Percentiles rank a stretch among this genome's conserved stretches.
Evolutionary conservation across 2,329 filamentous ascomycete genomes (phyloP).

Genomic region (Fusarium tanahbumbuense): DNA sequence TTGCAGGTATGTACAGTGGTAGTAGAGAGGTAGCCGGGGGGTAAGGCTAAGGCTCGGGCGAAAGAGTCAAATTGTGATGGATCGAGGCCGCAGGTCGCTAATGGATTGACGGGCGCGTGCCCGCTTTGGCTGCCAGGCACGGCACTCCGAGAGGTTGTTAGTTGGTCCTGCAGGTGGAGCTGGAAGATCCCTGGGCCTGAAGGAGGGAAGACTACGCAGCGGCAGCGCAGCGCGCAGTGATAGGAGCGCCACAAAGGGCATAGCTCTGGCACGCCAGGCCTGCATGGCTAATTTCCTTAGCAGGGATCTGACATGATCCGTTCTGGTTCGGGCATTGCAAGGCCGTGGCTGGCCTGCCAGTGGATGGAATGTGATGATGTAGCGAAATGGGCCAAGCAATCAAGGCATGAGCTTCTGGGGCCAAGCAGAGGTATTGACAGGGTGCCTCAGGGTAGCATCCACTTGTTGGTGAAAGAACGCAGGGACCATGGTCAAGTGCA

Average conservation of each 20-base stretch:
- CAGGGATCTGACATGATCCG: constrained; percentile 31
- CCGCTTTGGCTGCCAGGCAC: constrained; percentile 39
- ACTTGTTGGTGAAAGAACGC: constrained; percentile 12
- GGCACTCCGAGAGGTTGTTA: constrained; percentile 30
- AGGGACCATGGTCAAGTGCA: constrained; percentile 16
- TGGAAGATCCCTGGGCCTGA: constrained; percentile 14
- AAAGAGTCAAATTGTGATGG: constrained; percentile 36
- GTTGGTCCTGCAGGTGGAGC: constrained; percentile 23
- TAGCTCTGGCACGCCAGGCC: constrained; percentile 33
- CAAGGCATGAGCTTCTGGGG: constrained; percentile 19
- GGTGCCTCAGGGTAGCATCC: constrained; percentile 10
- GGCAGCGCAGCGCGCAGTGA: not conserved
- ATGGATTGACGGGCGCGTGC: constrained; percentile 31
- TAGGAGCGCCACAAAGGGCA: constrained; percentile 11
- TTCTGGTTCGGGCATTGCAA: constrained; percentile 34
- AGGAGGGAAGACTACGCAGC: not conserved
- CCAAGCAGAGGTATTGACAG: constrained; percentile 11
- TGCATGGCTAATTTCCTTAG: constrained; percentile 35
- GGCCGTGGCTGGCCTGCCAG: constrained; percentile 32
- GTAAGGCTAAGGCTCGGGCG: not conserved
- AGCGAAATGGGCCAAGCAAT: constrained; percentile 36
- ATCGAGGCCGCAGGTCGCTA: constrained; percentile 32
- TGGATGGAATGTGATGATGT: constrained; percentile 43
- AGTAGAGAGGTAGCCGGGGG: not conserved
- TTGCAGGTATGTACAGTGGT: not conserved